Base-by-base conservation (phyloP, 257 asterid genomes). In the Henckelia pumila region DNA sequence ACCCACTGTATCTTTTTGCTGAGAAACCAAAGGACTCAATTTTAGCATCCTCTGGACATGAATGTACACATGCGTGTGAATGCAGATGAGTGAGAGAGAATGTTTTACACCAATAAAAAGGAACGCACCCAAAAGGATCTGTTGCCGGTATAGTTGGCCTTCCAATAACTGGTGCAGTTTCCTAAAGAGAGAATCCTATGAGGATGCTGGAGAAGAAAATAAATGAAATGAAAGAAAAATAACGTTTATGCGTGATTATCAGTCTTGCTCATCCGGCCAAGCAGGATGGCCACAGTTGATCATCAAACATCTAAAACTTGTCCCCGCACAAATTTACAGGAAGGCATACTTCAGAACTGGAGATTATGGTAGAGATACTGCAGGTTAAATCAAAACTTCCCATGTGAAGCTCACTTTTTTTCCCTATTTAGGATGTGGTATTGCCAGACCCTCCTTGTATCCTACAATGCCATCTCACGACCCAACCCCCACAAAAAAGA, bases 111-210 rank as follows among this genome's bases (percentile, higher is more conserved):
- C 58, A 30, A 81, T 66, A 68, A 65, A 61, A 78, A 67, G 69
- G 33, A 68, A 69, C 74, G 70, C 80, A 93, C 99, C 97, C 93
- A 64, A 69, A 53, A 73, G 76, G 66, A 83, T 88, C 97, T 29
- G 66, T 71, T 68, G 84, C 84, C 32, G 73, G 72, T 71, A 90
- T 80, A 58, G 96, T 86, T 66, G 99, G 99, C 82, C 92, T 88
- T 58, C 99, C 99, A 66, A 93, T 84, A 73, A 93, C 80, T 58
- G 97, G 97, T 20, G 80, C 84, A 72, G 69, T 86, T 80, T 80
- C 97, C 86, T 79, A 75, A 68, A 61, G 5, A 79, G 67, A 56
- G 26, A 66, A 44, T 11, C 56, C 71, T 75, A 74, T 53, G 32
- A 62, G 24, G 56, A 49, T 47, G 61, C 49, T 3, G 61, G 57